Percentiles rank a stretch among this genome's conserved stretches.
Evolutionary conservation across 2,329 filamentous ascomycete species (phyloP).

Genomic region (Cordyceps cicadae): DNA sequence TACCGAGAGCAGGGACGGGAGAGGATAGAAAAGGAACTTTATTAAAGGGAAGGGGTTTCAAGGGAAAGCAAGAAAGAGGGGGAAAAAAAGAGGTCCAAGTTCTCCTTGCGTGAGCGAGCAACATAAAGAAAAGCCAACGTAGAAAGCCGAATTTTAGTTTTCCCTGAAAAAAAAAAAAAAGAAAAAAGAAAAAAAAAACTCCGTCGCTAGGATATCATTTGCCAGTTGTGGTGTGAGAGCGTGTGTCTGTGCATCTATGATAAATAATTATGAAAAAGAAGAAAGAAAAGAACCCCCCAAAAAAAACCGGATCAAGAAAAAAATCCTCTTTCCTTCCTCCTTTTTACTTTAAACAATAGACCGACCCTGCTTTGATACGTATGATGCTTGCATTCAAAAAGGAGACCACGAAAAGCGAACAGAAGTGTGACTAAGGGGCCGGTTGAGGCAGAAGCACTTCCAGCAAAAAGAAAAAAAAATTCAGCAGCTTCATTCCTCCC

Average conservation of each 20-base stretch:
- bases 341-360: neutral
- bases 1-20: neutral
- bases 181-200: neutral
- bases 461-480: too few species aligned
- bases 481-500: neutral
- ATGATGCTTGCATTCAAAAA: neutral
- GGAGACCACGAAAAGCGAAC: neutral
- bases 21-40: neutral
- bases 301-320: neutral
- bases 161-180: neutral
- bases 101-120: neutral
- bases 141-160: neutral
- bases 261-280: neutral
- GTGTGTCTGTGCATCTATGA: neutral
- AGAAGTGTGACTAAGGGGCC: neutral
- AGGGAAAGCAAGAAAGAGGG: neutral
- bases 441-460: too few species aligned
- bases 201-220: conserved; percentile 11
- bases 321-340: neutral
- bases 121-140: neutral
- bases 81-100: too few species aligned
- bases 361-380: neutral
- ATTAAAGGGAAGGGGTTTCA: neutral
- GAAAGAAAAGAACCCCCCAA: neutral
- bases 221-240: neutral